Percentiles rank a stretch among this genome's conserved stretches.
Conservation (phyloP, 352 stramenopile species). For the Globisporangium polare region DNA sequence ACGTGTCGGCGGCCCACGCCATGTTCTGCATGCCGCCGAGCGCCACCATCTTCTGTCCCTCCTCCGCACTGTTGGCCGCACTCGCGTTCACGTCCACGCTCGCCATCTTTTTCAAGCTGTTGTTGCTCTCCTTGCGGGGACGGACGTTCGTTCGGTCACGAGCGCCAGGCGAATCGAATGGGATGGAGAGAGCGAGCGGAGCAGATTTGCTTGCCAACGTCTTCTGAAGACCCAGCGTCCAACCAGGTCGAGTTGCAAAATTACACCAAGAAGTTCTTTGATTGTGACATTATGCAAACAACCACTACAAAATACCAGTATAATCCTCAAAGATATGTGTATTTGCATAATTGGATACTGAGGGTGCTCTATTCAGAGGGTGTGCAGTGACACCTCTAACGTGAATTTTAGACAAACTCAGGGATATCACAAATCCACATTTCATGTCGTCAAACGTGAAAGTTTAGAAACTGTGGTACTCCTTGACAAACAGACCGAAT, state of each 20-base stretch:
- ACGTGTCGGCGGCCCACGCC: constrained; percentile 84
- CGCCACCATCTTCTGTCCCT: constrained; percentile 54
- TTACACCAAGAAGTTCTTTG: background rate
- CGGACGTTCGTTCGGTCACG: background rate
- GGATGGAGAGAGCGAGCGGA: no score
- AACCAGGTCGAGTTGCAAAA: background rate
- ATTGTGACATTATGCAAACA: no score
- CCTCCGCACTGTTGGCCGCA: constrained; percentile 1
- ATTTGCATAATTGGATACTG: background rate
- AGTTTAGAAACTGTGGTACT: constrained; percentile 74
- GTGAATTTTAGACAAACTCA: no score
- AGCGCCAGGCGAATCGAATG: background rate
- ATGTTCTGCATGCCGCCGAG: constrained; percentile 86
- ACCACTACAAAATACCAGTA: no score
- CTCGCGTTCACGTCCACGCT: constrained; percentile 8
- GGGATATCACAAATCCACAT: background rate
- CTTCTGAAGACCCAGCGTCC: background rate
- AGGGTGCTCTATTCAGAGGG: background rate
- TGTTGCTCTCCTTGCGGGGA: background rate
- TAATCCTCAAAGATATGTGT: background rate
- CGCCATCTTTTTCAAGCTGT: constrained; percentile 1
- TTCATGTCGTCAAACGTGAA: background rate
- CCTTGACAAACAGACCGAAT: constrained; percentile 59
- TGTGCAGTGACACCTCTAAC: background rate
- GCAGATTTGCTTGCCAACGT: background rate